Conservation (phyloP, 257 asterid genomes). For the Orobanche coerulescens region DNA sequence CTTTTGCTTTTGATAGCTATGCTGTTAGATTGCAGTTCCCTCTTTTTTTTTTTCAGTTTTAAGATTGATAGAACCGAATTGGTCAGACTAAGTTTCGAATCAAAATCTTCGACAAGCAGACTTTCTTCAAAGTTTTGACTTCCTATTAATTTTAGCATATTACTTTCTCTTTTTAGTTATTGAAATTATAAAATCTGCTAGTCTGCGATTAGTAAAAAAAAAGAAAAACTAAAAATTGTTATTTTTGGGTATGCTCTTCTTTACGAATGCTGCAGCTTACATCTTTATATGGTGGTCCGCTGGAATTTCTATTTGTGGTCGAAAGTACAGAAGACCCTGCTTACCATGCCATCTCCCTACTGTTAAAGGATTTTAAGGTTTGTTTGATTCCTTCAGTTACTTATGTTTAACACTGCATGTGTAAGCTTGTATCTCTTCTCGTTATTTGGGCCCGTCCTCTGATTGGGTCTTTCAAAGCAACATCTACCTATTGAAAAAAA, state of each 20-base stretch:
- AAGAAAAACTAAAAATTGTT: conserved; percentile 1
- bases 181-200: conserved; percentile 11
- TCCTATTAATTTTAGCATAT: conserved; percentile 11
- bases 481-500: too few relatives aligned
- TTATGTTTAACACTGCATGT: conserved; percentile 11
- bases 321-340: conserved; percentile 95
- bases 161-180: background rate
- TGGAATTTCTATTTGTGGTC: conserved; percentile 87
- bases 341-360: conserved; percentile 60
- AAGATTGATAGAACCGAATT: background rate
- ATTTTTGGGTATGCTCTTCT: conserved; percentile 15
- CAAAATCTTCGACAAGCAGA: conserved; percentile 5
- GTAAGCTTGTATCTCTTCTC: background rate
- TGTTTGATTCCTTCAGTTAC: conserved; percentile 20
- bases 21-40: conserved; percentile 9
- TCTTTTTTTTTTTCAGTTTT: conserved; percentile 17
- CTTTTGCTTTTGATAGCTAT: too few relatives aligned
- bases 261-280: conserved; percentile 65
- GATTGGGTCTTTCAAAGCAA: conserved; percentile 13
- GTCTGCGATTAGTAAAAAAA: conserved; percentile 7
- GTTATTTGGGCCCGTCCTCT: background rate
- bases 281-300: conserved; percentile 88
- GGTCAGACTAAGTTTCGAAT: background rate
- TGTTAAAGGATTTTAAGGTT: conserved; percentile 73
- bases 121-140: background rate